Evolutionary conservation across 441 rosid species (phyloP).

Genomic region (Syzygium malaccense): DNA sequence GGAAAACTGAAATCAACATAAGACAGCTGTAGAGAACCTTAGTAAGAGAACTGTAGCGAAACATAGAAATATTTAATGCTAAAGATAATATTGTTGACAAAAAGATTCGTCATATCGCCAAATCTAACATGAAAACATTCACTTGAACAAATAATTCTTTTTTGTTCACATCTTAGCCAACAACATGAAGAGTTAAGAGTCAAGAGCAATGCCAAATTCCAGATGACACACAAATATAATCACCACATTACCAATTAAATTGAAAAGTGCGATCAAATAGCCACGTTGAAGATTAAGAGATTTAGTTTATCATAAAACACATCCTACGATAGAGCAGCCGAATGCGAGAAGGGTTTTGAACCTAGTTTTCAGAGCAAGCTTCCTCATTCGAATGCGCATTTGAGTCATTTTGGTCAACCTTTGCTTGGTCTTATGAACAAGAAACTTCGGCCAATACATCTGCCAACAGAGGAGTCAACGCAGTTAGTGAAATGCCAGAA

Average conservation of each 20-base stretch:
- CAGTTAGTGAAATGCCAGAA: background rate
- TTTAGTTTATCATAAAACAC: background rate
- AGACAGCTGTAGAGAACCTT: background rate
- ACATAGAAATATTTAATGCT: background rate
- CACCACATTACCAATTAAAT: background rate
- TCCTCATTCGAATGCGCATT: conserved; percentile 86
- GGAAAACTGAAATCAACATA: background rate
- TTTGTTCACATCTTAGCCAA: background rate
- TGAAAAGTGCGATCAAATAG: background rate
- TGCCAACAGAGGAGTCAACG: conserved; percentile 7
- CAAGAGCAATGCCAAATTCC: background rate
- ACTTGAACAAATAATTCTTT: background rate
- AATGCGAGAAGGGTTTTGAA: conserved; percentile 9
- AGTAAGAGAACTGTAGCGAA: background rate
- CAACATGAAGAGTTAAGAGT: background rate
- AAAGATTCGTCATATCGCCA: background rate
- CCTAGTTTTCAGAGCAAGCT: conserved; percentile 85
- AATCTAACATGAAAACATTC: background rate
- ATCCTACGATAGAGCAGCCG: background rate
- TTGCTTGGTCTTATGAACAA: conserved; percentile 77
- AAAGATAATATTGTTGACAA: background rate
- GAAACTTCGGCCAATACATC: conserved; percentile 85
- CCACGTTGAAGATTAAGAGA: background rate
- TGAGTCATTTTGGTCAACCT: conserved; percentile 91
- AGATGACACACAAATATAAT: background rate